Conservation (phyloP, 2,329 filamentous ascomycete genomes). For the Fusarium circinatum region DNA sequence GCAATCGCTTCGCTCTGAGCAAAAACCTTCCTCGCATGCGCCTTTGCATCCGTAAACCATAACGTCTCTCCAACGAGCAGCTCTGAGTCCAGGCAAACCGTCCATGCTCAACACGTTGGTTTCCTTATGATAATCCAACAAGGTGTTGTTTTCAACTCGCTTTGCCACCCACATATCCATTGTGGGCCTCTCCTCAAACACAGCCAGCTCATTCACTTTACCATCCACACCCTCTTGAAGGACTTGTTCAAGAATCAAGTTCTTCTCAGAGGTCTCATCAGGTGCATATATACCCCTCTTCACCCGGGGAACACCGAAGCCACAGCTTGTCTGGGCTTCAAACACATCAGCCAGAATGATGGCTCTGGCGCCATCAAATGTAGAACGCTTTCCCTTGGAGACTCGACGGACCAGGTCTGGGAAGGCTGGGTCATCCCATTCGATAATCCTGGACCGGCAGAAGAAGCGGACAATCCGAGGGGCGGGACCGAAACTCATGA, state of each 20-base stretch:
- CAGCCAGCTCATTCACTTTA: slow-evolving; percentile 50
- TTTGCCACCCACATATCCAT: slow-evolving; percentile 63
- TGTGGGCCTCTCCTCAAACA: slow-evolving; percentile 66
- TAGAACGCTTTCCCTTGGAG: slow-evolving; percentile 48
- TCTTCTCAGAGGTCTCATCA: slow-evolving; percentile 33
- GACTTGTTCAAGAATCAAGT: slow-evolving; percentile 35
- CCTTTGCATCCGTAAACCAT: slow-evolving; percentile 53
- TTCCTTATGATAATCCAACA: slow-evolving; percentile 65
- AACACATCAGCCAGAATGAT: slow-evolving; percentile 71
- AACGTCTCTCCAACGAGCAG: slow-evolving; percentile 63
- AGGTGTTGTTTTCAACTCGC: slow-evolving; percentile 58
- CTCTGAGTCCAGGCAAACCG: slow-evolving; percentile 65
- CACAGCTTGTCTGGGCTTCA: slow-evolving; percentile 74
- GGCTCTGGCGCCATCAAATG: slow-evolving; percentile 63
- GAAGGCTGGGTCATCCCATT: slow-evolving; percentile 66
- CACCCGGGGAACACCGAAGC: slow-evolving; percentile 70
- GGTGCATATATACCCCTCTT: slow-evolving; percentile 52
- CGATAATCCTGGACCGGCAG: slow-evolving; percentile 67
- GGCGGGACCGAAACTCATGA: slow-evolving; percentile 69
- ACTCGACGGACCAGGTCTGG: slow-evolving; percentile 57
- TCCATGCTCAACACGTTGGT: slow-evolving; percentile 68
- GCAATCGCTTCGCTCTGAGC: slow-evolving; percentile 48
- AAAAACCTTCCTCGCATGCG: slow-evolving; percentile 40
- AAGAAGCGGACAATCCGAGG: slow-evolving; percentile 74
- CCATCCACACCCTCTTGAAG: slow-evolving; percentile 40